phyloP scores from a whole-genome alignment of 2,329 filamentous ascomycete species.

The Talaromyces rugulosus region DNA sequence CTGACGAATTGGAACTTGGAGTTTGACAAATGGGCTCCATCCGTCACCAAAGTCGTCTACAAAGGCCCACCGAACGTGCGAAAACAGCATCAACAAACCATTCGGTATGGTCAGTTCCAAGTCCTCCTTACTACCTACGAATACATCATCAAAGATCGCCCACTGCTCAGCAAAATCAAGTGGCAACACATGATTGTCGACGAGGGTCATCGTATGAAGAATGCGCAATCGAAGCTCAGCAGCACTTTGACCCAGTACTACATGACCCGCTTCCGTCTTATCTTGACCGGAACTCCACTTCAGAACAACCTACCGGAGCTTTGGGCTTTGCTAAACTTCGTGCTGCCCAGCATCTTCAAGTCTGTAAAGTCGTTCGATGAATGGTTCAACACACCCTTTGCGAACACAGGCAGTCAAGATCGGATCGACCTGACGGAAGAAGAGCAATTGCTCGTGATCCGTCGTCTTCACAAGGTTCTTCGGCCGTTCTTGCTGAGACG shows the following conservation, averaged over 20 bases:
- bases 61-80: constrained; percentile 87
- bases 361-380: constrained; percentile 98
- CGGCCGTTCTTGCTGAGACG: constrained; percentile 95
- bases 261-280: constrained; percentile 87
- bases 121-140: constrained; percentile 97
- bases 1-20: constrained; percentile 98
- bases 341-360: constrained; percentile 97
- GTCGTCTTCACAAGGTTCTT: constrained; percentile 95
- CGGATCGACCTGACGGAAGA: constrained; percentile 99
- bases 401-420: constrained; percentile 95
- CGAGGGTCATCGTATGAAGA: constrained; percentile 99
- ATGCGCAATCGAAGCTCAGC: constrained; percentile 91
- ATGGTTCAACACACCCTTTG: constrained; percentile 99
- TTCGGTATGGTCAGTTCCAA: constrained; percentile 92
- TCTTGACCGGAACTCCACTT: constrained; percentile 92
- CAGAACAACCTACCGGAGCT: constrained; percentile 96
- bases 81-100: constrained; percentile 88
- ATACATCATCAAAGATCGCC: constrained; percentile 98
- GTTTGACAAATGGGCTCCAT: constrained; percentile 98
- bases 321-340: constrained; percentile 98
- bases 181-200: constrained; percentile 99
- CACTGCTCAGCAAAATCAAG: constrained; percentile 94
- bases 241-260: constrained; percentile 95
- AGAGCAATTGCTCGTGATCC: constrained; percentile 97
- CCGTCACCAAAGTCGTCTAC: constrained; percentile 83